Conservation (phyloP, 331 rosid genomes). For the Rosa hybrid region DNA sequence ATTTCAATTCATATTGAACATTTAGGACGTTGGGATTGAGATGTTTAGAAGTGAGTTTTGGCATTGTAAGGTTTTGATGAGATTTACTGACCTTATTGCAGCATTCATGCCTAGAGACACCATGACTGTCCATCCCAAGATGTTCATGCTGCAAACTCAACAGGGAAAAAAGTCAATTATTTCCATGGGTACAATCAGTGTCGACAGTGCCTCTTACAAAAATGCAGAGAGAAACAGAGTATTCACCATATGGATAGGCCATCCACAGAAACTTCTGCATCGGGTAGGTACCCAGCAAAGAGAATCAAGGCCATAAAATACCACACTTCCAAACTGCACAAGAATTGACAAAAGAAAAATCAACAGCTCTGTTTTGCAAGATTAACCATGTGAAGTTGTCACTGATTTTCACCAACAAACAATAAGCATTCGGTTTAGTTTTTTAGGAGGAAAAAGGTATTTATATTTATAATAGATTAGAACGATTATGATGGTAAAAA, state of each 20-base stretch:
- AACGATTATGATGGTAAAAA: too few relatives aligned
- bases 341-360: background rate
- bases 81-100: constrained; percentile 55
- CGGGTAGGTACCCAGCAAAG: constrained; percentile 70
- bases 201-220: background rate
- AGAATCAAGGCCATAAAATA: constrained; percentile 68
- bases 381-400: background rate
- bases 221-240: background rate
- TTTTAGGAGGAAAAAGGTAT: too few relatives aligned
- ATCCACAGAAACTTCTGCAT: constrained; percentile 68
- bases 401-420: too few relatives aligned
- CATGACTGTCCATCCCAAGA: constrained; percentile 78
- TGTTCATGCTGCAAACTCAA: constrained; percentile 62
- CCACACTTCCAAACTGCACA: constrained; percentile 73
- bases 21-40: background rate
- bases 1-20: background rate
- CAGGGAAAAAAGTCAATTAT: background rate
- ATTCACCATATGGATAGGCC: constrained; percentile 74
- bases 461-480: too few relatives aligned
- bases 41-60: background rate
- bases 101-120: constrained; percentile 76
- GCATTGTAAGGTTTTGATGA: background rate
- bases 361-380: background rate
- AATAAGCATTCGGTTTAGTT: background rate
- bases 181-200: background rate